Evolutionary conservation across 1,284 basidiomycete genomes (phyloP).

Genomic region (Heterobasidion irregulare): DNA sequence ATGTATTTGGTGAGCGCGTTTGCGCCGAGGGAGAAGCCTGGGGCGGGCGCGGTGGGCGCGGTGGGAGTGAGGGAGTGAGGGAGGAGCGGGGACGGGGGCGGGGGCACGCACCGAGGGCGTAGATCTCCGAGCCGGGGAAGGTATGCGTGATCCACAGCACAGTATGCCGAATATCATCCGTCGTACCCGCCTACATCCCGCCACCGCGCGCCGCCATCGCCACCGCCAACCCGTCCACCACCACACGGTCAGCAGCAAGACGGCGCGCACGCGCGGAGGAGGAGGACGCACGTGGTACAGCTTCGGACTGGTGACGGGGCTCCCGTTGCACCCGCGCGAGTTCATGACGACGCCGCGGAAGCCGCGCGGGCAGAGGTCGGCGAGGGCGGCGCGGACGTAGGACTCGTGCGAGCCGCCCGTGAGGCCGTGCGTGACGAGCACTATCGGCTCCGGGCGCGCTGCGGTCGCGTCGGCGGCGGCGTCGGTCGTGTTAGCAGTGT

Average conservation of each 20-base stretch:
- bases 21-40: conserved; percentile 21
- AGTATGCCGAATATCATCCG: conserved; percentile 19
- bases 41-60: too few relatives aligned
- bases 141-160: conserved; percentile 18
- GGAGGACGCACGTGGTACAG: conserved; percentile 16
- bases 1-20: conserved; percentile 20
- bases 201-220: too few relatives aligned
- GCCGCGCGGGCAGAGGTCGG: conserved; percentile 9
- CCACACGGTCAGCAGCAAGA: too few relatives aligned
- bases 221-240: too few relatives aligned
- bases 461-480: not conserved
- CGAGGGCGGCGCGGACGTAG: conserved; percentile 18
- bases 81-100: not conserved
- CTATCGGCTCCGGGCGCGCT: conserved; percentile 12
- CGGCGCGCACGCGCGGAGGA: too few relatives aligned
- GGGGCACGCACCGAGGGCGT: conserved; percentile 13
- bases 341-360: conserved; percentile 19
- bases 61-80: not conserved
- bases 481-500: too few relatives aligned
- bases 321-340: conserved; percentile 20
- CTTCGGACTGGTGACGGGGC: conserved; percentile 17
- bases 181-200: conserved; percentile 17
- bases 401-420: conserved; percentile 22
- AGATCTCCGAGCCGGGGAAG: conserved; percentile 17
- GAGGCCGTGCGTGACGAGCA: conserved; percentile 20